Conservation (phyloP, 2,329 filamentous ascomycete species). For the Diaporthe sp. region DNA sequence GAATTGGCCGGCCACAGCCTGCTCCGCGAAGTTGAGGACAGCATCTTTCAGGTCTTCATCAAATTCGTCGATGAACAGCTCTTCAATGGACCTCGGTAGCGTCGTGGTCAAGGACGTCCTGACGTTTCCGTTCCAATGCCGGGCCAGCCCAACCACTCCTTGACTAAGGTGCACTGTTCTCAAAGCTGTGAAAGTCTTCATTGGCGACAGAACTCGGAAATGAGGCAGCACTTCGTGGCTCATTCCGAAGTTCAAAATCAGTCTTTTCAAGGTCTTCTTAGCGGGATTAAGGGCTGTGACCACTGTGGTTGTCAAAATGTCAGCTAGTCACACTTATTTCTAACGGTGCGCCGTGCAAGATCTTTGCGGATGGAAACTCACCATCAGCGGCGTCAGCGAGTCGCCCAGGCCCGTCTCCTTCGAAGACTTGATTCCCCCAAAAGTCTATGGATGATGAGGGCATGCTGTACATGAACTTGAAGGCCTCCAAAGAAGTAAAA, state of each 20-base stretch:
- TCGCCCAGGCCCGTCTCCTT: neutral
- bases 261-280: neutral
- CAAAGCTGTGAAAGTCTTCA: neutral
- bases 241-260: neutral
- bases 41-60: accelerated
- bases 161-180: neutral
- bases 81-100: neutral
- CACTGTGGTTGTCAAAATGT: neutral
- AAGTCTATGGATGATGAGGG: too few relatives aligned
- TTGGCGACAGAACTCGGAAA: neutral
- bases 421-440: neutral
- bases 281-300: neutral
- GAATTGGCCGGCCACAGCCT: neutral
- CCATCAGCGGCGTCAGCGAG: neutral
- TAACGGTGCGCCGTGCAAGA: neutral
- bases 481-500: neutral
- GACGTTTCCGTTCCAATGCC: too few relatives aligned
- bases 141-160: neutral
- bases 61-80: neutral
- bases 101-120: neutral
- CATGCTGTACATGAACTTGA: neutral
- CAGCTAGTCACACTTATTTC: neutral
- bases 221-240: too few relatives aligned
- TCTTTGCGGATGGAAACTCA: neutral
- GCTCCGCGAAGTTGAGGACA: neutral